Percentiles rank a stretch among this genome's conserved stretches.
phyloP scores from a whole-genome alignment of 306 rosid species.

The Glycyrrhiza uralensis region DNA sequence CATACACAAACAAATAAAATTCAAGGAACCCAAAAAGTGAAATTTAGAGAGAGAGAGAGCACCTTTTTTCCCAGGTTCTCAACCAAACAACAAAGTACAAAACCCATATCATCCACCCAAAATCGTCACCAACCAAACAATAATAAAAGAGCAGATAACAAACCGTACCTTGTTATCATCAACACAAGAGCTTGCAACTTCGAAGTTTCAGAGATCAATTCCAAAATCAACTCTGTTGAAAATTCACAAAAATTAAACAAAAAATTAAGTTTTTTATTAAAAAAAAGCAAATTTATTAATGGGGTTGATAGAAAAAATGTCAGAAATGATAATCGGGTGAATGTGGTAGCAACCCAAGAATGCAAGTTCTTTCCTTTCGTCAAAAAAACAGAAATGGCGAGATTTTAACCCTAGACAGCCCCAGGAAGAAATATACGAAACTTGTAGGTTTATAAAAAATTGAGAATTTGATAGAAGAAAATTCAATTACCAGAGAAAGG shows the following conservation, averaged over 20 bases:
- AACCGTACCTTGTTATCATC: slow-evolving; percentile 44
- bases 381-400: slow-evolving; percentile 1
- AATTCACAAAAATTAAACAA: slow-evolving; percentile 18
- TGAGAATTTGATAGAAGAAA: background rate
- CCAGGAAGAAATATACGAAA: slow-evolving; percentile 18
- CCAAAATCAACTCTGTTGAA: slow-evolving; percentile 32
- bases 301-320: background rate
- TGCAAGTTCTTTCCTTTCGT: slow-evolving; percentile 38
- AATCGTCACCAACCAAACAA: slow-evolving; percentile 26
- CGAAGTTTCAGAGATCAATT: slow-evolving; percentile 32
- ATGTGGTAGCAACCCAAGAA: slow-evolving; percentile 31
- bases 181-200: slow-evolving; percentile 44
- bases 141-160: slow-evolving; percentile 1
- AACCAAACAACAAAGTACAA: slow-evolving; percentile 6
- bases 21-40: background rate
- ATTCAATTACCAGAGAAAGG: slow-evolving; percentile 24
- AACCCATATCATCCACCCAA: slow-evolving; percentile 27
- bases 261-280: background rate
- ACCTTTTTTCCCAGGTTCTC: background rate
- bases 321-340: slow-evolving; percentile 23
- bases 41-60: background rate
- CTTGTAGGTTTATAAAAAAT: background rate
- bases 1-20: background rate
- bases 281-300: background rate
- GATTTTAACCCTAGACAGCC: slow-evolving; percentile 32